Base-by-base conservation (phyloP, 2,329 filamentous ascomycete genomes). In the Myriosclerotinia scirpicola region DNA sequence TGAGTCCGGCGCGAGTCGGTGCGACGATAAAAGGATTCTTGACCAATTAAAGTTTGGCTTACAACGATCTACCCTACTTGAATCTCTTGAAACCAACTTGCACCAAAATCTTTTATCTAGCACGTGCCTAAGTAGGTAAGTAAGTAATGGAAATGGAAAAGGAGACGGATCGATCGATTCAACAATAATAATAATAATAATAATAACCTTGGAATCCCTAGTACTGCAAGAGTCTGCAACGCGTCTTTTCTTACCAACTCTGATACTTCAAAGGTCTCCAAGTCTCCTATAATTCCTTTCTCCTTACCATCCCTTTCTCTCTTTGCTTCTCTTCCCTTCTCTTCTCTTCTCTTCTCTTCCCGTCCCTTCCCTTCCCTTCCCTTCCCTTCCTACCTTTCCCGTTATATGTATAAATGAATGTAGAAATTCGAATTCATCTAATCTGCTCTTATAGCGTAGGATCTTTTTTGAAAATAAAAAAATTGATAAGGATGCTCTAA, bases 1-100 rank as follows among this genome's bases (percentile, higher is more conserved):
- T 46, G 20, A 17, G 20, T 48, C 42, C 40, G 40, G 62, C 62
- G 62, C 62, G 53, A 40, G 30, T 46, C 22, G 20, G 54, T 58
- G 54, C 38, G 38, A 58, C 54, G 30, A 34, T 34, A 34, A 34
- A 34, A 34, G 38, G 40, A 42, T 48, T 60, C 22, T 36, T 20
- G 56, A 36, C 64, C 64, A 65, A 65, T 65, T 2, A 60, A 5
- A 46, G 26, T 34, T 36, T 9, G 17, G 46, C 54, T 60, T 65
- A 53, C 54, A 59, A 42, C 64, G 54, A 53, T 60, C 54, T 61
- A 59, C 56, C 46, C 55, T 53, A 53, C 55, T 59, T 44, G 11
- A 26, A 26, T 30, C 34, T 40, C 8, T n/a, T 63, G 60, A 63
- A 62, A 63, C 60, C 48, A 54, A 40, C 42, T n/a, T 15, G 20